Percentiles rank a stretch among this genome's conserved stretches.
Evolutionary conservation across 129 eudicot species (phyloP).

Genomic region (Gnaphalium uliginosum): DNA sequence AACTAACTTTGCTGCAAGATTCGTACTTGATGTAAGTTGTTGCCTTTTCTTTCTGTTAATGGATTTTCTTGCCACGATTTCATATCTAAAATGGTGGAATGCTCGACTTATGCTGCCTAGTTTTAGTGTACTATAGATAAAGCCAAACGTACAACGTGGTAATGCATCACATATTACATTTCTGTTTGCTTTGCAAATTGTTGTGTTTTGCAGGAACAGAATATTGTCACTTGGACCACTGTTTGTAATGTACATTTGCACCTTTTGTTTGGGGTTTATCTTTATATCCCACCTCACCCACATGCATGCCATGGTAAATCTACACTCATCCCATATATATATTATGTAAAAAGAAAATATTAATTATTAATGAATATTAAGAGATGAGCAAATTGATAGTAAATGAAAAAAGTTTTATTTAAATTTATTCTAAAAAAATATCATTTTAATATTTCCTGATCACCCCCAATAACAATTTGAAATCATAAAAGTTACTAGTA

Average conservation of each 20-base stretch:
- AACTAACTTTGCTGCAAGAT: constrained; percentile 1
- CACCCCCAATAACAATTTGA: too few species aligned
- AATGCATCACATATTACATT: background rate
- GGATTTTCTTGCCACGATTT: constrained; percentile 18
- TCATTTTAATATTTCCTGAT: too few species aligned
- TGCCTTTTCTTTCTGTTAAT: constrained; percentile 5
- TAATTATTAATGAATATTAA: too few species aligned
- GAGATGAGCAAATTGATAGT: too few species aligned
- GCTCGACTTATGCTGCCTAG: background rate
- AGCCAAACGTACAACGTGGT: background rate
- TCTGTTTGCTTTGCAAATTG: constrained; percentile 5
- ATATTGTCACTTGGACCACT: constrained; percentile 9
- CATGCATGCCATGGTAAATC: background rate
- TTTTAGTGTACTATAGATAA: background rate
- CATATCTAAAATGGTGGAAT: constrained; percentile 8
- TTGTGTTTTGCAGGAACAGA: constrained; percentile 1
- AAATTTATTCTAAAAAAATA: background rate
- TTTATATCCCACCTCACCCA: constrained; percentile 6
- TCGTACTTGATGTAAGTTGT: constrained; percentile 10
- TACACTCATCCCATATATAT: too few species aligned
- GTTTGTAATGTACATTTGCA: constrained; percentile 1
- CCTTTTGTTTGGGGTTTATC: background rate
- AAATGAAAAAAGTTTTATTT: background rate
- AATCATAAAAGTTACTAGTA: background rate
- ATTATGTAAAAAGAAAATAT: too few species aligned